Percentiles rank a stretch among this genome's conserved stretches.
phyloP scores from a whole-genome alignment of 768 basidiomycete species.

The Trametes maxima region DNA sequence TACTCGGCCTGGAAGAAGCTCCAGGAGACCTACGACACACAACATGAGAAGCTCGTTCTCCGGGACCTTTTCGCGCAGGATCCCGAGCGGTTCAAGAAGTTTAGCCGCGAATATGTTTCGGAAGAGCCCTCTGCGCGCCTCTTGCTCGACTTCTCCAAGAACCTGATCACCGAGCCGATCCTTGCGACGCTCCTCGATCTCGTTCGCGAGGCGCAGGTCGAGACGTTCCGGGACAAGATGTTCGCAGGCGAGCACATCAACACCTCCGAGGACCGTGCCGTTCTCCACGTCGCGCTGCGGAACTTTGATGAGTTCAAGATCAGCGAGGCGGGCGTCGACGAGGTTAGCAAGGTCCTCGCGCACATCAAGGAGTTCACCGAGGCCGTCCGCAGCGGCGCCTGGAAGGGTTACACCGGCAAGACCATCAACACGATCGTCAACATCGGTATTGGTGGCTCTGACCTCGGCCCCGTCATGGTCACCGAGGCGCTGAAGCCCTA shows the following conservation, averaged over 20 bases:
- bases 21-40: constrained; percentile 75
- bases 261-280: constrained; percentile 96
- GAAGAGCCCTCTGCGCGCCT: constrained; percentile 73
- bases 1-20: constrained; percentile 92
- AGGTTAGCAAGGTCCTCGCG: constrained; percentile 79
- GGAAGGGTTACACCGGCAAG: constrained; percentile 99
- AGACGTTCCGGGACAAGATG: constrained; percentile 88
- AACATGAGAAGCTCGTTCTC: constrained; percentile 75
- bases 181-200: constrained; percentile 76
- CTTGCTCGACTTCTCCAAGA: constrained; percentile 97
- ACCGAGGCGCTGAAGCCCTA: constrained; percentile 96
- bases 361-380: constrained; percentile 94
- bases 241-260: constrained; percentile 97
- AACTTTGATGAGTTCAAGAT: constrained; percentile 79
- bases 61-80: constrained; percentile 93
- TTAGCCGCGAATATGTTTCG: constrained; percentile 76
- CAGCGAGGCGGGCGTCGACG: constrained; percentile 75
- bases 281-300: constrained; percentile 92
- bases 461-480: constrained; percentile 98
- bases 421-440: constrained; percentile 93
- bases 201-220: constrained; percentile 84
- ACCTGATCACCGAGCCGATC: constrained; percentile 87
- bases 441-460: constrained; percentile 98
- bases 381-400: constrained; percentile 78
- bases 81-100: constrained; percentile 83